Conservation (phyloP, 352 stramenopile species). For the Nothophytophthora sp. region DNA sequence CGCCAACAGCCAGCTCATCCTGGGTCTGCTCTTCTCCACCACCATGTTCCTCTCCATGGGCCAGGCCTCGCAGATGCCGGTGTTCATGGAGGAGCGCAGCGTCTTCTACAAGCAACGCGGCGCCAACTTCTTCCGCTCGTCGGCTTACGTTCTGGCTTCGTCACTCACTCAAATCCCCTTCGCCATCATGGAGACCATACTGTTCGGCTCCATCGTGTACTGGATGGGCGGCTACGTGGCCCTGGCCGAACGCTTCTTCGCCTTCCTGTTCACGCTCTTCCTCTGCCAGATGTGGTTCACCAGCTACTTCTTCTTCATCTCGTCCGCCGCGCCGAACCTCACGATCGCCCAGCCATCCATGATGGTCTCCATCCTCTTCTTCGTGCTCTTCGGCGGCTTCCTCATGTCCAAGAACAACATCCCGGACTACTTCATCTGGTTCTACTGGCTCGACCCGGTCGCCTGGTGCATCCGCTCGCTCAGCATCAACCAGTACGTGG, state of each 20-base stretch:
- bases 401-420: constrained; percentile 59
- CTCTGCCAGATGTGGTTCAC: constrained; percentile 71
- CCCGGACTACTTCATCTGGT: constrained; percentile 66
- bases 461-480: constrained; percentile 65
- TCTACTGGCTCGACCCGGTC: constrained; percentile 82
- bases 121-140: constrained; percentile 87
- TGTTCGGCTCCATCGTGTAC: constrained; percentile 90
- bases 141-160: constrained; percentile 73
- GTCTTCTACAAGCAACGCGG: constrained; percentile 92
- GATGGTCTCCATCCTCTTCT: constrained; percentile 64
- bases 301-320: constrained; percentile 68
- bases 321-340: constrained; percentile 40
- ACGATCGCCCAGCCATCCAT: constrained; percentile 61
- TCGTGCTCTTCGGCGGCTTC: constrained; percentile 69
- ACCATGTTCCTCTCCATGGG: constrained; percentile 88
- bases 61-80: constrained; percentile 75
- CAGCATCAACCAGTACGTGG: constrained; percentile 66
- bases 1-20: constrained; percentile 55
- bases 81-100: constrained; percentile 70
- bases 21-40: constrained; percentile 88
- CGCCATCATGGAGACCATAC: constrained; percentile 65
- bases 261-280: constrained; percentile 71
- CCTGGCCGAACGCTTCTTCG: constrained; percentile 40
- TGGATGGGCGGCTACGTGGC: constrained; percentile 87
- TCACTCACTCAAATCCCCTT: constrained; percentile 57